Evolutionary conservation across 139 green algal genomes (phyloP), one percentile per base, ranked within the genome.

Genomic region (Medakamo hakoo): DNA sequence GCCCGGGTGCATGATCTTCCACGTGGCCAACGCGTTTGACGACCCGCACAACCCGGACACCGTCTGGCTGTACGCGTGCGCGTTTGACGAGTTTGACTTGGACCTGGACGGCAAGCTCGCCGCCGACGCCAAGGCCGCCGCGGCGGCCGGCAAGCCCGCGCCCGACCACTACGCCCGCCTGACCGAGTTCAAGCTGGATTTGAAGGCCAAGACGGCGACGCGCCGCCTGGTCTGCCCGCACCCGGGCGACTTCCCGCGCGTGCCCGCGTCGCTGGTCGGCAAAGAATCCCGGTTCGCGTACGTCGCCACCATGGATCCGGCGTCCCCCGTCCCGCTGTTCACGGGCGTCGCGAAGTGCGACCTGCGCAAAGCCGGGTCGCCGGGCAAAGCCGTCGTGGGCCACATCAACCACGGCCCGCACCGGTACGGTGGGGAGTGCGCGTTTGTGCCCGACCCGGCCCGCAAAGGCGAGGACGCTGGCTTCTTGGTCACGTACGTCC

Each of bases 401-500:
- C 28, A 31, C 23, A 71, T 86, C 56, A 24, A 64, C 19, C 74
- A 84, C 64, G 80, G 80, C 21, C 18, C 27, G 1, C 49, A 55
- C 18, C 31, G 61, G 16, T 71, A 62, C 4, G 83, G 78, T n/a
- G 86, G 85, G 1, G 85, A 93, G 71, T 71, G 77, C 0, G 63
- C 80, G 2, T 93, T 92, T 76, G 84, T 86, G 27, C 78, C 77
- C 4, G 63, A 70, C 26, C 40, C 40, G 40, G 9, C 40, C 40
- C 40, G 40, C 40, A 21, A 9, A 16, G 40, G 40, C 40, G 84
- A 92, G 62, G 86, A 93, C 55, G 81, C 85, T 58, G 84, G 86
- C n/a, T 88, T 68, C 60, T 68, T 94, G 29, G 30, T 89, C 40
- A 81, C 70, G 0, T 91, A 80, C 30, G 82, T 89, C 21, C 71